Base-by-base conservation (phyloP, 1,139 yeast species). In the Yarrowia galli region DNA sequence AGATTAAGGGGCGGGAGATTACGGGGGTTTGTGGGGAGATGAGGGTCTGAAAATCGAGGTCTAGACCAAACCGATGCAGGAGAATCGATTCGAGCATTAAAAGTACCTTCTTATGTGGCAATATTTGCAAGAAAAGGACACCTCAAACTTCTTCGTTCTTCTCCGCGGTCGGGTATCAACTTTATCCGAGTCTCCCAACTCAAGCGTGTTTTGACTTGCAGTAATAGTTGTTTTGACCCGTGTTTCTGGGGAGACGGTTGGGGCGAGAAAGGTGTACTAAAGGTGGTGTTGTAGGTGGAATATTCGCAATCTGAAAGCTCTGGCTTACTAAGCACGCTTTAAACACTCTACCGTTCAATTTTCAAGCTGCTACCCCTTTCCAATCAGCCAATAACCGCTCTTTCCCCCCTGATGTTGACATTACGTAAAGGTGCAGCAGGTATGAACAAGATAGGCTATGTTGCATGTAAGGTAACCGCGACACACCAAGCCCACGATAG, bases 361-460 rank as follows among this genome's bases (percentile, higher is more conserved):
- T 12, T 42, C 5, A 2, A 9, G 23, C 13, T n/a, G n/a, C 28
- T 9, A 22, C 12, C 25, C 48, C 48, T 16, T 2, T 23, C 9
- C n/a, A 2, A 28, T 13, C 0, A 22, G 10, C 28, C 16, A 28
- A 28, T 28, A 20, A 20, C 18, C 3, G 15, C 9, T 1, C 8
- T 18, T 8, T 9, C 32, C 22, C 49, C 18, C 32, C 32, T 23
- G 16, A 23, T 25, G 22, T 46, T 46, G 23, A n/a, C 53, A 25
- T 48, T 48, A 48, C 53, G 53, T 48, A 48, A 48, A 16, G 35
- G 51, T 46, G 51, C 51, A 46, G 51, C 32, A 28, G 32, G 32
- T 5, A 28, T 28, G 20, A 16, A 7, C 51, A 16, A 46, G 51
- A 46, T 46, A 46, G 51, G 51, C 51, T 46, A 46, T 46, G 51